Percentiles rank a stretch among this genome's conserved stretches.
Evolutionary conservation across 208 protist species (phyloP).

Genomic region (Perkinsela sp.): DNA sequence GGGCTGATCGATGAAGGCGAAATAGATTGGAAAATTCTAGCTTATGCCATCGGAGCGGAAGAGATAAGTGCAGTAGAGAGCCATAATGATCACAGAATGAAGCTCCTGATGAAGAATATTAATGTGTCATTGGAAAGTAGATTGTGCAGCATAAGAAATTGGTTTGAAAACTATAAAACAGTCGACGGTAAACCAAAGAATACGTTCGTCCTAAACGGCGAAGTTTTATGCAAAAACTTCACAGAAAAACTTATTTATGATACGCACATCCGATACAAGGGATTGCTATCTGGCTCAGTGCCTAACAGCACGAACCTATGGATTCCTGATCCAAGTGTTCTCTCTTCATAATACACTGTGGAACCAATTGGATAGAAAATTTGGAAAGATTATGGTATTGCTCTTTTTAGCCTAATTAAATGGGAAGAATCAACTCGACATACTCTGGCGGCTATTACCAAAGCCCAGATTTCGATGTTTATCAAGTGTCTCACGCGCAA

Average conservation of each 20-base stretch:
- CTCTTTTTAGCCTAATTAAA: neutral
- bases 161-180: slow-evolving; percentile 71
- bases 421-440: slow-evolving; percentile 1
- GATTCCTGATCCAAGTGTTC: neutral
- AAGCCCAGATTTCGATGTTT: neutral
- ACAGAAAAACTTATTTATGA: neutral
- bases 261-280: neutral
- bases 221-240: slow-evolving; percentile 9
- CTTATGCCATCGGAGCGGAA: neutral
- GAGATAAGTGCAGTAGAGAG: too few species aligned
- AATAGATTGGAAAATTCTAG: slow-evolving; percentile 72
- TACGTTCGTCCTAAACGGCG: slow-evolving; percentile 30
- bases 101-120: too few species aligned
- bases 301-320: neutral
- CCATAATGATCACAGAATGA: too few species aligned
- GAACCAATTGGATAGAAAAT: too few species aligned
- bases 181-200: slow-evolving; percentile 63
- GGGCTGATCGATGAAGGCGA: slow-evolving; percentile 75
- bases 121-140: slow-evolving; percentile 2
- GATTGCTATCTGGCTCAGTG: neutral
- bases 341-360: too few species aligned
- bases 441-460: neutral
- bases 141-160: slow-evolving; percentile 19
- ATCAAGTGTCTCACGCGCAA: neutral
- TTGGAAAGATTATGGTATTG: too few species aligned